A percentile compares a stretch with the other conserved stretches of the same genome.
These are phyloP conservation scores for Pseudozyma sp. DNA, from an alignment of 1,284 basidiomycete species.

Conservation along the genomic window DNA sequence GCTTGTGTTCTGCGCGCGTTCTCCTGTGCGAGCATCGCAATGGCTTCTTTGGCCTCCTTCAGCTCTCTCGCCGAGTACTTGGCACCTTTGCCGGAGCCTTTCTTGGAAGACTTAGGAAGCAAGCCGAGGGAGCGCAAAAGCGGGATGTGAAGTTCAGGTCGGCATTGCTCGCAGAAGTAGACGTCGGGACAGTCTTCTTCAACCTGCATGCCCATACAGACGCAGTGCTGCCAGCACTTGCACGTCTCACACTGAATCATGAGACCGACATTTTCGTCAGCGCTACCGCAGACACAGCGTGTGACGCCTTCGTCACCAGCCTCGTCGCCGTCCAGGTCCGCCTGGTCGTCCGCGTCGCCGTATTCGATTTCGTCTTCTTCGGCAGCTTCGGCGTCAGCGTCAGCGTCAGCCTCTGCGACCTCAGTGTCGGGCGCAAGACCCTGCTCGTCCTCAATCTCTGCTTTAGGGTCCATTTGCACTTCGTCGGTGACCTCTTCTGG, in stretches of 20 bases:
- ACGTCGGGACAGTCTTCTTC: constrained; percentile 76
- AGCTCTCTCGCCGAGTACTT: constrained; percentile 61
- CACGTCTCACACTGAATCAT: constrained; percentile 99
- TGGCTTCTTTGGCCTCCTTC: constrained; percentile 65
- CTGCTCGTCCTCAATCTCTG: constrained; percentile 21
- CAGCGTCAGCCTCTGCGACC: background rate
- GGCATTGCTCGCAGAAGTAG: constrained; percentile 93
- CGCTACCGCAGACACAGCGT: constrained; percentile 91
- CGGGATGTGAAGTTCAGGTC: constrained; percentile 81
- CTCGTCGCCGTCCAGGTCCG: constrained; percentile 71
- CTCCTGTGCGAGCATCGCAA: constrained; percentile 58
- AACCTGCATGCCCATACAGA: constrained; percentile 91
- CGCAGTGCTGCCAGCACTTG: constrained; percentile 97
- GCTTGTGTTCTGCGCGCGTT: constrained; percentile 61
- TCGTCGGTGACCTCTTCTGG: constrained; percentile 24
- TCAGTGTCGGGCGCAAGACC: constrained; percentile 1
- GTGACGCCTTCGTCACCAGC: constrained; percentile 82
- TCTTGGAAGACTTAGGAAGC: constrained; percentile 55
- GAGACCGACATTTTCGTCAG: constrained; percentile 76
- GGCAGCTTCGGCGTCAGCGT: constrained; percentile 6
- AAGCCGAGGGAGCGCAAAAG: constrained; percentile 63
- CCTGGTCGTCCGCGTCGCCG: constrained; percentile 43
- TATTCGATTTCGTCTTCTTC: constrained; percentile 27
- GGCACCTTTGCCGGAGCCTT: constrained; percentile 46
- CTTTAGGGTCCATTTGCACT: constrained; percentile 4